Conservation (phyloP, 164 flowering plant species). For the Piper betle region DNA sequence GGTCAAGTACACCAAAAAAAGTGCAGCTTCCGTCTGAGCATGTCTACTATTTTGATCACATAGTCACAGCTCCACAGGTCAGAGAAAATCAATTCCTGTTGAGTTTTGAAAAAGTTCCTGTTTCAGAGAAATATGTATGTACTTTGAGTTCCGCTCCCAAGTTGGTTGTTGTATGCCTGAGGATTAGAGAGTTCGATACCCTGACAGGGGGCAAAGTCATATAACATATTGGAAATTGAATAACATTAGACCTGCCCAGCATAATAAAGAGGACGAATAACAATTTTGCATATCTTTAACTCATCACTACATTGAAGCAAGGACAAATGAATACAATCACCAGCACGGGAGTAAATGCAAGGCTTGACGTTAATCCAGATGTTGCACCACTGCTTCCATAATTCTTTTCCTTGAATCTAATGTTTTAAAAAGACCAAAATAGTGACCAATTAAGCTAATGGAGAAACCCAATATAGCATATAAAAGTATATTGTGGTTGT, state of each 20-base stretch:
- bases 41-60: too few species aligned
- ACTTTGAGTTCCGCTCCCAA: conserved; percentile 91
- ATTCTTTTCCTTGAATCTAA: conserved; percentile 76
- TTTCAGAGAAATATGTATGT: conserved; percentile 96
- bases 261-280: too few species aligned
- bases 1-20: too few species aligned
- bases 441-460: too few species aligned
- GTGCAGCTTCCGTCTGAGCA: too few species aligned
- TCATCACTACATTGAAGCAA: neutral
- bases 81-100: conserved; percentile 28
- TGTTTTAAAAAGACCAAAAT: neutral
- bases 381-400: conserved; percentile 92
- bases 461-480: neutral
- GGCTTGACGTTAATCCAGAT: conserved; percentile 81
- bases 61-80: too few species aligned
- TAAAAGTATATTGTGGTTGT: neutral
- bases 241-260: neutral
- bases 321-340: conserved; percentile 16
- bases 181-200: conserved; percentile 93
- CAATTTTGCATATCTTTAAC: neutral
- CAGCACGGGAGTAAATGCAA: conserved; percentile 98
- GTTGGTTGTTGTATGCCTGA: conserved; percentile 71
- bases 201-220: conserved; percentile 23
- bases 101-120: conserved; percentile 90
- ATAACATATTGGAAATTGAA: neutral